Percentiles rank a stretch among this genome's conserved stretches.
phyloP scores from a whole-genome alignment of 2,329 filamentous ascomycete genomes.

The Trichothecium roseum region DNA sequence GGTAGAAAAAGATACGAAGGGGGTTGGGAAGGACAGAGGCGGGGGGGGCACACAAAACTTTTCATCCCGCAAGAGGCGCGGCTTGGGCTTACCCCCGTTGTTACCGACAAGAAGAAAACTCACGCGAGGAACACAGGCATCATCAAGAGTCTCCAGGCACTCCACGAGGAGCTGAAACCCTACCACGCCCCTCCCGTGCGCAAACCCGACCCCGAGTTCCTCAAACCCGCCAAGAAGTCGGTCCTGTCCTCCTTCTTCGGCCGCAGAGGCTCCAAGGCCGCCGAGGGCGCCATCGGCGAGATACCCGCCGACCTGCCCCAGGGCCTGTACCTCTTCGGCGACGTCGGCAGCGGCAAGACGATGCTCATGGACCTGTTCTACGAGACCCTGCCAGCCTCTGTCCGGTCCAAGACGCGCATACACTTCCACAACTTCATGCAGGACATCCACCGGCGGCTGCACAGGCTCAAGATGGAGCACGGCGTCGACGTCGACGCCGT shows the following conservation, averaged over 20 bases:
- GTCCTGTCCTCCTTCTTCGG: constrained; percentile 48
- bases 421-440: constrained; percentile 99
- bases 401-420: constrained; percentile 78
- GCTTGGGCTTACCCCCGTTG: no score
- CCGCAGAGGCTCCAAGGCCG: constrained; percentile 25
- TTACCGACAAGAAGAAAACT: not conserved
- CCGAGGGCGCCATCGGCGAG: constrained; percentile 27
- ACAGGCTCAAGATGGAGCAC: constrained; percentile 79
- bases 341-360: constrained; percentile 95
- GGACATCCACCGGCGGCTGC: constrained; percentile 82
- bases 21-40: no score
- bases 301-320: constrained; percentile 71
- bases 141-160: constrained; percentile 77
- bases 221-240: constrained; percentile 42
- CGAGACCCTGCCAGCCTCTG: constrained; percentile 74
- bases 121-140: constrained; percentile 46
- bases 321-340: constrained; percentile 89
- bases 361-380: constrained; percentile 99
- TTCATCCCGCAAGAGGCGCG: not conserved
- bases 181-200: constrained; percentile 68
- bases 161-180: constrained; percentile 68
- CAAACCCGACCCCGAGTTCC: constrained; percentile 66
- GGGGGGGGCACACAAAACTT: no score
- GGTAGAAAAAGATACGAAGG: not conserved
- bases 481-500: constrained; percentile 85